Evolutionary conservation across 2,329 filamentous ascomycete genomes (phyloP).

Genomic region (Alternaria solani): DNA sequence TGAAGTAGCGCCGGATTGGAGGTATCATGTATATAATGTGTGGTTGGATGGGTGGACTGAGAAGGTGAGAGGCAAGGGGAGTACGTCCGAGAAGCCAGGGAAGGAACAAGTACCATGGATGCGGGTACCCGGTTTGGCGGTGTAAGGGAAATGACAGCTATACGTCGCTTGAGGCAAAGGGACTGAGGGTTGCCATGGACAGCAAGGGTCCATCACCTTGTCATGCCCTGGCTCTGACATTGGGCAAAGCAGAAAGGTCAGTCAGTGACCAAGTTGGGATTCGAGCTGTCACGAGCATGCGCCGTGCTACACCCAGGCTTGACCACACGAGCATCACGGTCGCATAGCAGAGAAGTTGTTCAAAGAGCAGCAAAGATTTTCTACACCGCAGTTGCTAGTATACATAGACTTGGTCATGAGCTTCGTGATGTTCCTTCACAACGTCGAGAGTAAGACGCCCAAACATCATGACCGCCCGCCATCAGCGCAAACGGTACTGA

Average conservation of each 20-base stretch:
- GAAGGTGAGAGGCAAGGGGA: neutral
- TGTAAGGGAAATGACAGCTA: neutral
- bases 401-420: constrained; percentile 48
- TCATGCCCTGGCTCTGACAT: neutral
- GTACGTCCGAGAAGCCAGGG: constrained; percentile 5
- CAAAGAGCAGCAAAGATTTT: constrained; percentile 32
- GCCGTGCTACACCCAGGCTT: constrained; percentile 29
- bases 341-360: neutral
- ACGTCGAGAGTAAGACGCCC: constrained; percentile 38
- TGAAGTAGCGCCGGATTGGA: neutral
- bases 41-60: neutral
- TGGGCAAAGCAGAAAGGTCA: neutral
- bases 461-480: constrained; percentile 44
- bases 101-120: constrained; percentile 10
- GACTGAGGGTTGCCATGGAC: neutral
- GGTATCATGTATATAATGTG: neutral
- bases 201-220: neutral
- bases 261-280: constrained; percentile 21
- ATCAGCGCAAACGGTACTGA: constrained; percentile 35
- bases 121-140: constrained; percentile 21
- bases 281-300: constrained; percentile 32
- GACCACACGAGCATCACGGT: constrained; percentile 3
- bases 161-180: neutral
- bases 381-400: constrained; percentile 50
- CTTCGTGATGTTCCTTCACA: constrained; percentile 44